phyloP scores from a whole-genome alignment of 2,329 filamentous ascomycete genomes.

The Fusarium domesticum region DNA sequence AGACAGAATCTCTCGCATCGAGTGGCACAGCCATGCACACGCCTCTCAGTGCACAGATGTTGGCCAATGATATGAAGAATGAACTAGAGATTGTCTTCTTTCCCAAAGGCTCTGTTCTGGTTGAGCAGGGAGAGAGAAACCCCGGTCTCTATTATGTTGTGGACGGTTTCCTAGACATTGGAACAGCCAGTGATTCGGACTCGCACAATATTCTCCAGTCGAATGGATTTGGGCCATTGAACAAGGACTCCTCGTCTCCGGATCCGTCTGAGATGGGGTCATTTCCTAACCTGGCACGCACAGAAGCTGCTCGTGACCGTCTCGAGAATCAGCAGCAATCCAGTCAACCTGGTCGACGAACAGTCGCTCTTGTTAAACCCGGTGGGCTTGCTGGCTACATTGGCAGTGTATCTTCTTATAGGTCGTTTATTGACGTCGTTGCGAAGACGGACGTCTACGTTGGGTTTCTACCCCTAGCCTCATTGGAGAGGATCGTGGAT shows the following conservation, averaged over 20 bases:
- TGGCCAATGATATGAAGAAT: constrained; percentile 78
- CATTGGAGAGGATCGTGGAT: constrained; percentile 89
- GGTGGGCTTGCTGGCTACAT: constrained; percentile 93
- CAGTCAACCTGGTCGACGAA: constrained; percentile 53
- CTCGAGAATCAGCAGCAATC: constrained; percentile 44
- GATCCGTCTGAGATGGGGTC: constrained; percentile 25
- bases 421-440: constrained; percentile 94
- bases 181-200: constrained; percentile 57
- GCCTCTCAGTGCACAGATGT: constrained; percentile 60
- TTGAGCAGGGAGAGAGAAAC: constrained; percentile 96
- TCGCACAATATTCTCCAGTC: constrained; percentile 35
- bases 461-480: constrained; percentile 81
- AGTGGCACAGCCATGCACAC: constrained; percentile 59
- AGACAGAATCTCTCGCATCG: constrained; percentile 81
- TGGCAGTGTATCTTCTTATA: constrained; percentile 88
- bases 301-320: constrained; percentile 29
- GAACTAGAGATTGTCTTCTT: constrained; percentile 98
- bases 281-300: constrained; percentile 29
- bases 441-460: constrained; percentile 99
- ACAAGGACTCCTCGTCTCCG: constrained; percentile 15
- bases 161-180: constrained; percentile 93
- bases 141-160: constrained; percentile 97
- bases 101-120: constrained; percentile 86
- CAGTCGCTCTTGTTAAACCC: constrained; percentile 87
- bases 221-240: constrained; percentile 24